Conservation (phyloP, 202 grass and related monocot genomes). For the Zoysia matrella region DNA sequence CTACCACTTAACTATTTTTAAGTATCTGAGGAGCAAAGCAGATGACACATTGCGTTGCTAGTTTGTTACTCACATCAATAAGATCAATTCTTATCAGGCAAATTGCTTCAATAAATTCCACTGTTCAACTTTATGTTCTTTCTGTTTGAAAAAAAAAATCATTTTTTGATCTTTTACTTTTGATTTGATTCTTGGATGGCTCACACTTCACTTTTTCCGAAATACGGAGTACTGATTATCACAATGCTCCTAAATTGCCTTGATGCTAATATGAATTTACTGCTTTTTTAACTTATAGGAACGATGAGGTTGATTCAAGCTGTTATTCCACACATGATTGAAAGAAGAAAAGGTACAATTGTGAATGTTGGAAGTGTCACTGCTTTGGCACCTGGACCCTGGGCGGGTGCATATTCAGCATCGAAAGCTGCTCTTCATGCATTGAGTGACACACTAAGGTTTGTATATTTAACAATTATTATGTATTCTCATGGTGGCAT, state of each 20-base stretch:
- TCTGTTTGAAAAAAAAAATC: not conserved
- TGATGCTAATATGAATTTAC: not conserved
- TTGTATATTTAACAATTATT: slow-evolving; percentile 16
- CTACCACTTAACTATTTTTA: not conserved
- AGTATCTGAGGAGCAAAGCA: not conserved
- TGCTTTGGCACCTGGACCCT: slow-evolving; percentile 90
- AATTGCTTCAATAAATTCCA: not conserved
- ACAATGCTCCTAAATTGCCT: not conserved
- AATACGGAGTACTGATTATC: not conserved
- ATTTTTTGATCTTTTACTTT: not conserved
- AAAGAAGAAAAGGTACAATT: slow-evolving; percentile 74
- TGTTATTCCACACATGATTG: slow-evolving; percentile 86
- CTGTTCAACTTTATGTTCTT: not conserved
- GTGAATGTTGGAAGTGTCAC: slow-evolving; percentile 89
- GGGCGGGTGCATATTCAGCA: slow-evolving; percentile 89
- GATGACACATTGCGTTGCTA: not conserved
- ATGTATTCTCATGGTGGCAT: not conserved
- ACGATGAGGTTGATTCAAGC: slow-evolving; percentile 91
- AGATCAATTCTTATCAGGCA: not conserved
- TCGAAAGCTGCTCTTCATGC: slow-evolving; percentile 95
- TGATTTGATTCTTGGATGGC: slow-evolving; percentile 13
- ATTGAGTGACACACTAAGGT: slow-evolving; percentile 85
- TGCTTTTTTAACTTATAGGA: slow-evolving; percentile 40
- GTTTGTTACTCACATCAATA: not conserved
- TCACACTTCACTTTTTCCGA: not conserved